Evolutionary conservation across 441 rosid species (phyloP).

Genomic region (Adansonia madagascariensis): DNA sequence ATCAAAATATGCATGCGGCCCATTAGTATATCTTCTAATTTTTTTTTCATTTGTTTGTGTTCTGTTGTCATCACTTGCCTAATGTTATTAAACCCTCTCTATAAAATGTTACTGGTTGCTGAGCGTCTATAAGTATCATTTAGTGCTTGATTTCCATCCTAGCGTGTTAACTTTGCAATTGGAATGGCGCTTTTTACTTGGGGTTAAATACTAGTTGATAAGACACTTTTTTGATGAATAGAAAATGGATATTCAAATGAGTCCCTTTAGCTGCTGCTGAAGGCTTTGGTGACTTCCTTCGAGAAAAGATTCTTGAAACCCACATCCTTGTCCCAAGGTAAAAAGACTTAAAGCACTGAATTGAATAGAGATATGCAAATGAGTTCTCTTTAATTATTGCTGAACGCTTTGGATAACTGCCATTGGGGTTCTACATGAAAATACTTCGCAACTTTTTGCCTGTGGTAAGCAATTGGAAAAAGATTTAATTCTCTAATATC

Average conservation of each 20-base stretch:
- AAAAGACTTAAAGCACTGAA: not conserved
- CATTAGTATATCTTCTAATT: not conserved
- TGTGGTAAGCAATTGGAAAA: not conserved
- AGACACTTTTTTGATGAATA: not conserved
- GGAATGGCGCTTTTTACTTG: not conserved
- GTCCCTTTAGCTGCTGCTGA: not conserved
- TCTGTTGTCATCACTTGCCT: not conserved
- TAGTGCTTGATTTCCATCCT: not conserved
- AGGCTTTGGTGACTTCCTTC: not conserved
- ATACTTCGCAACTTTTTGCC: not conserved
- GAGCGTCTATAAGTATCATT: not conserved
- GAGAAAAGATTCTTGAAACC: too few relatives aligned
- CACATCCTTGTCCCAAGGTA: not conserved
- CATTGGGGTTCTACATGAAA: not conserved
- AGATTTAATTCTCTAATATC: constrained; percentile 1
- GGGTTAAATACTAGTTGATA: not conserved
- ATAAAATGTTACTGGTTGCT: not conserved
- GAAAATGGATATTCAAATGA: not conserved
- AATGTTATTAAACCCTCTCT: not conserved
- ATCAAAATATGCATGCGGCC: not conserved
- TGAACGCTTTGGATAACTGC: not conserved
- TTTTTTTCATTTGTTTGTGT: not conserved
- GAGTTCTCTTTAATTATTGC: not conserved
- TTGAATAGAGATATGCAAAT: not conserved
- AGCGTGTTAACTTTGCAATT: not conserved